These are phyloP conservation scores for Lecanicillium sp. DNA, from an alignment of 2,329 filamentous ascomycete genomes.

Conservation along the genomic window DNA sequence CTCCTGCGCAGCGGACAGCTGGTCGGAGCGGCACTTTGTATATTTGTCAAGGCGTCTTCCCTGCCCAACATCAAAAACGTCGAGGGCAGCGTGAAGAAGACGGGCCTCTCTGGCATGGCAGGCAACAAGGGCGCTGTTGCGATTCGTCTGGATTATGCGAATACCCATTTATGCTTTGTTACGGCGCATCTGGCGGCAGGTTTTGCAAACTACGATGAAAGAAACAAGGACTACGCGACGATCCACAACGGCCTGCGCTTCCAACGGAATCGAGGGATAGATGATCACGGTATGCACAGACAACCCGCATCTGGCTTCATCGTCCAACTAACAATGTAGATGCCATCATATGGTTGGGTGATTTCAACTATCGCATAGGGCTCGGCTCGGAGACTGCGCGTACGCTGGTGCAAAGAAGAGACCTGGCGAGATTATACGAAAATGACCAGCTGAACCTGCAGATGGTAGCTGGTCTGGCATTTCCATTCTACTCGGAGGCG, in stretches of 20 bases:
- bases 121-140: conserved; percentile 98
- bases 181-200: conserved; percentile 95
- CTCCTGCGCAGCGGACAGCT: conserved; percentile 86
- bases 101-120: conserved; percentile 90
- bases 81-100: conserved; percentile 91
- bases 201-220: conserved; percentile 93
- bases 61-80: conserved; percentile 89
- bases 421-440: conserved; percentile 76
- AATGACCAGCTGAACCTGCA: conserved; percentile 95
- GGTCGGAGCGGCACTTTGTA: conserved; percentile 85
- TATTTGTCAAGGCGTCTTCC: conserved; percentile 77
- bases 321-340: conserved; percentile 34
- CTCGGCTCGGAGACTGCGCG: conserved; percentile 72
- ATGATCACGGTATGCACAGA: conserved; percentile 66
- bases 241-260: conserved; percentile 85
- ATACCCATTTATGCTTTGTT: conserved; percentile 88
- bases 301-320: too few species aligned
- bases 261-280: conserved; percentile 83
- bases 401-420: conserved; percentile 62
- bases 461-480: conserved; percentile 88
- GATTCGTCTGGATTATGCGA: conserved; percentile 90
- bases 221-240: conserved; percentile 87
- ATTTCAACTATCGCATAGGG: conserved; percentile 97
- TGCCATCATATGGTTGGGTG: conserved; percentile 87
- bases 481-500: conserved; percentile 87